Conservation (phyloP, 108 stramenopile species). For the Cyclotella choctawhatcheeana region DNA sequence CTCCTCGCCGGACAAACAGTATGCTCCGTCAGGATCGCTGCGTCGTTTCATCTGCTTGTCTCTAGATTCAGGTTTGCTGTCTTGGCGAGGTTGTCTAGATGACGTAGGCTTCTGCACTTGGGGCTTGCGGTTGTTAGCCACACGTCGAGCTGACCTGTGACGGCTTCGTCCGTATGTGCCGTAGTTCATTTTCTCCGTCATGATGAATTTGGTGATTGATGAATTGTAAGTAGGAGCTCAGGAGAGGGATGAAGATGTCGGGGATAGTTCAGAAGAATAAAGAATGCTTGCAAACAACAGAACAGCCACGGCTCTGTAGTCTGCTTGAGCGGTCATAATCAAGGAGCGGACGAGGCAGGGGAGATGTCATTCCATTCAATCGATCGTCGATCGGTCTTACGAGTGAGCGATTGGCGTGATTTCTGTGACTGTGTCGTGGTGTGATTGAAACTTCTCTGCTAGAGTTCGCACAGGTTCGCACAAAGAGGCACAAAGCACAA, state of each 20-base stretch:
- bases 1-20: conserved; percentile 1
- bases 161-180: conserved; percentile 14
- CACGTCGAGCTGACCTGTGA: neutral
- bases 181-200: conserved; percentile 18
- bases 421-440: no score
- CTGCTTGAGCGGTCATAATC: no score
- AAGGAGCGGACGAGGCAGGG: no score
- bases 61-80: neutral
- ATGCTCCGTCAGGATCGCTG: conserved; percentile 15
- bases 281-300: no score
- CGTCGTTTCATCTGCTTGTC: neutral
- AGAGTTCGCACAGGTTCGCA: no score
- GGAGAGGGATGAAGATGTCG: neutral
- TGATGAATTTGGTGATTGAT: neutral
- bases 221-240: neutral
- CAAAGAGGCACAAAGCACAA: no score
- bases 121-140: neutral
- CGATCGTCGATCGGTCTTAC: no score
- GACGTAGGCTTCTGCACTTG: neutral
- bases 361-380: no score
- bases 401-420: no score
- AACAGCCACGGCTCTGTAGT: no score
- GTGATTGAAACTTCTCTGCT: no score
- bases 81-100: neutral
- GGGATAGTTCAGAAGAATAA: no score